Percentiles rank a stretch among this genome's conserved stretches.
These are phyloP conservation scores for Phlebopus sp. DNA, from an alignment of 1,284 basidiomycete species.

Conservation along the genomic window DNA sequence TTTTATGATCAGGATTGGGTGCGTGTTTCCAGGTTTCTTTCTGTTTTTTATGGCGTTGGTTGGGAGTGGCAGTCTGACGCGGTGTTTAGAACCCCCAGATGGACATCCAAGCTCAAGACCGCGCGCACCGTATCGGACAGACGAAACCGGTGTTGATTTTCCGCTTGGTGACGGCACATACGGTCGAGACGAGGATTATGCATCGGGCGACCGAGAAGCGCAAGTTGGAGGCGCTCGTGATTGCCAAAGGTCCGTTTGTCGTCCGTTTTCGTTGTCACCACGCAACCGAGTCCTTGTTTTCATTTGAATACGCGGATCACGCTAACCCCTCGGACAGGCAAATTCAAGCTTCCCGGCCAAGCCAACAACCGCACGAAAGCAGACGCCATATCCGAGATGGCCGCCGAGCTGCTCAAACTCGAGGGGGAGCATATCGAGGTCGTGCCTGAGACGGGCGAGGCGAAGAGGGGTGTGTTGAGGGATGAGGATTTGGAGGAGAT, in stretches of 20 bases:
- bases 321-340: conserved; percentile 50
- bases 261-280: conserved; percentile 1
- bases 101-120: conserved; percentile 94
- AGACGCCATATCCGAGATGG: conserved; percentile 77
- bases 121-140: conserved; percentile 95
- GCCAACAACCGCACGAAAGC: conserved; percentile 46
- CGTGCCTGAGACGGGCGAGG: conserved; percentile 67
- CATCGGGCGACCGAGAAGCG: conserved; percentile 86
- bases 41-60: not conserved
- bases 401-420: conserved; percentile 74
- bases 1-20: conserved; percentile 98
- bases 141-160: conserved; percentile 87
- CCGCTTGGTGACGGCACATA: conserved; percentile 83
- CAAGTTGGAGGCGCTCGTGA: conserved; percentile 90
- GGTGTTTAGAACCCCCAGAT: conserved; percentile 83
- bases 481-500: conserved; percentile 79
- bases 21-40: too few species aligned
- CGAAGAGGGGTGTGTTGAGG: conserved; percentile 71
- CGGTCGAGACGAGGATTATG: conserved; percentile 90
- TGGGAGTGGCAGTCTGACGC: conserved; percentile 1
- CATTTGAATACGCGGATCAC: not conserved
- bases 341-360: conserved; percentile 69
- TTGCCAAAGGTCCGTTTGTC: conserved; percentile 81
- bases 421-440: conserved; percentile 90
- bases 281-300: too few species aligned